Evolutionary conservation across 257 asterid species (phyloP).

Genomic region (Lavandula angustifolia): DNA sequence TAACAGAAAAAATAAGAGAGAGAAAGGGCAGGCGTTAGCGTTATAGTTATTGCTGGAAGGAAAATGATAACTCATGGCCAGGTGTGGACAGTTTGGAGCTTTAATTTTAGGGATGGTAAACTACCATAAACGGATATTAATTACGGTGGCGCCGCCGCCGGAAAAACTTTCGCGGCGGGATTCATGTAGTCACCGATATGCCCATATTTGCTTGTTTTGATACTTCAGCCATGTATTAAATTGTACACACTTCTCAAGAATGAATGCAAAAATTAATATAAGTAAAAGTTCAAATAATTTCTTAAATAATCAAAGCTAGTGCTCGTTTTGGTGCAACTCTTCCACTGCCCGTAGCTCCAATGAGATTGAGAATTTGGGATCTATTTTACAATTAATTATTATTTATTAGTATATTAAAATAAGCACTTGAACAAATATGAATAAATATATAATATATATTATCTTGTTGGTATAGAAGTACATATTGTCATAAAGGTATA

Average conservation of each 20-base stretch:
- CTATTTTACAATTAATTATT: background rate
- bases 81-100: slow-evolving; percentile 45
- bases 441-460: background rate
- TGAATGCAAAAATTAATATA: background rate
- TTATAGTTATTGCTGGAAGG: slow-evolving; percentile 34
- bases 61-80: slow-evolving; percentile 44
- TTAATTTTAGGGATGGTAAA: slow-evolving; percentile 38
- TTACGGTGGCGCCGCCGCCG: slow-evolving; percentile 39
- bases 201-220: slow-evolving; percentile 24
- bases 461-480: slow-evolving; percentile 1
- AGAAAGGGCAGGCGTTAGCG: slow-evolving; percentile 18
- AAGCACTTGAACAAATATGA: background rate
- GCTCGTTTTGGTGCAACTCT: slow-evolving; percentile 24
- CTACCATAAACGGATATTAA: slow-evolving; percentile 31
- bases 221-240: slow-evolving; percentile 33
- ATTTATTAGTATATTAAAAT: too few species aligned
- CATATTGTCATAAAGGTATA: slow-evolving; percentile 24
- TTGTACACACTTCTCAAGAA: slow-evolving; percentile 36
- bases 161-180: slow-evolving; percentile 12
- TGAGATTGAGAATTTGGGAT: slow-evolving; percentile 26
- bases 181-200: background rate
- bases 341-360: slow-evolving; percentile 17
- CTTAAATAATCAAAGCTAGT: slow-evolving; percentile 25
- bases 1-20: slow-evolving; percentile 12
- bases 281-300: background rate